A percentile compares a stretch with the other conserved stretches of the same genome.
Conservation (phyloP, 306 rosid species). For the peach (Prunus persica) region DNA sequence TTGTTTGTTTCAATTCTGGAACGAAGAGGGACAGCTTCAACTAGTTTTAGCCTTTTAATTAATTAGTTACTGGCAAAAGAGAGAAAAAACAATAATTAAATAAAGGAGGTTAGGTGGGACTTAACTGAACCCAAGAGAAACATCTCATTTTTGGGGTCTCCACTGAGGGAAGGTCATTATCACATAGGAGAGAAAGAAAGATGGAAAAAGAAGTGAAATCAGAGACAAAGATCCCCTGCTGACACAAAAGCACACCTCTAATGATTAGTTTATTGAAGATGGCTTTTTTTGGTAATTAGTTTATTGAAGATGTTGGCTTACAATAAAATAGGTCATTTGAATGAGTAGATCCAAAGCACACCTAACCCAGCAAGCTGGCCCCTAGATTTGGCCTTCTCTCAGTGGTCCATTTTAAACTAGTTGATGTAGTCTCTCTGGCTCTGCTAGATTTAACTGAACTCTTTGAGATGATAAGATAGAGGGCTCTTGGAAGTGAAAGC, state of each 20-base stretch:
- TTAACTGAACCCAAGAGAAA: no score
- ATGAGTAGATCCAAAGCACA: conserved; percentile 11
- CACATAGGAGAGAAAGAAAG: conserved; percentile 4
- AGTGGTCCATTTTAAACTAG: background rate
- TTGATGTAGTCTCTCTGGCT: background rate
- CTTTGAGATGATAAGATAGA: no score
- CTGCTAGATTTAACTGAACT: no score
- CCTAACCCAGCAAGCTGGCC: conserved; percentile 7
- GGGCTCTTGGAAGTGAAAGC: no score
- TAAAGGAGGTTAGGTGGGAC: no score
- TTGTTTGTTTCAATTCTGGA: no score
- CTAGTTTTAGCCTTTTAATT: no score
- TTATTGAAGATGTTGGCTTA: conserved; percentile 25
- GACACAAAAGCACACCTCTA: conserved; percentile 25
- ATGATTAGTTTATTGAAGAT: conserved; percentile 8
- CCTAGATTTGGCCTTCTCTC: background rate
- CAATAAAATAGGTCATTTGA: background rate
- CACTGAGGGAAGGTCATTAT: conserved; percentile 27
- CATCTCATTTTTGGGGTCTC: background rate
- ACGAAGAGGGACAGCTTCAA: no score
- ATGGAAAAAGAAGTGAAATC: conserved; percentile 3
- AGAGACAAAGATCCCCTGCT: conserved; percentile 49
- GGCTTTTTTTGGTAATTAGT: background rate
- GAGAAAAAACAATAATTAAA: no score
- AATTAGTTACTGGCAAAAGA: no score